Conservation (phyloP, 805 yeast genomes). For the Yarrowia phangngaensis region DNA sequence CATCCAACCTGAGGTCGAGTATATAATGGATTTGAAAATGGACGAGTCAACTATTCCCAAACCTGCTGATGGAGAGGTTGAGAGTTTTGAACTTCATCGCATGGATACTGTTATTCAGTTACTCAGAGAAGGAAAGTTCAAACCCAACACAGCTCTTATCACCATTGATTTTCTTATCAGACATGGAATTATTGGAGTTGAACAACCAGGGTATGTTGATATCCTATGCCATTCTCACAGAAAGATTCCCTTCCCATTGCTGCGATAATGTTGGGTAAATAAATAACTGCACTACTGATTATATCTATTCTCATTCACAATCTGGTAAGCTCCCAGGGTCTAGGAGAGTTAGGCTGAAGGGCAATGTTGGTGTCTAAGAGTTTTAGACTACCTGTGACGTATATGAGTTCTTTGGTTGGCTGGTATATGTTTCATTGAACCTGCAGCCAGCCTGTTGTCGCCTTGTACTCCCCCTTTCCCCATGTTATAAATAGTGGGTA, state of each 20-base stretch:
- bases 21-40: constrained; percentile 67
- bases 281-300: no score
- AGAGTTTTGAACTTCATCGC: constrained; percentile 61
- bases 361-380: no score
- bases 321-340: no score
- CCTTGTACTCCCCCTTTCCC: no score
- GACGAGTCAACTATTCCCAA: constrained; percentile 47
- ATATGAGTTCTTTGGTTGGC: no score
- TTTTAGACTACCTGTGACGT: no score
- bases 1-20: constrained; percentile 89
- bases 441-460: no score
- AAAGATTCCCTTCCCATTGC: constrained; percentile 15
- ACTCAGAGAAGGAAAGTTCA: constrained; percentile 62
- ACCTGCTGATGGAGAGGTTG: constrained; percentile 73
- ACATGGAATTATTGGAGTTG: constrained; percentile 55
- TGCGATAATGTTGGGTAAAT: no score
- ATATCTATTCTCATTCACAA: no score
- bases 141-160: constrained; percentile 83
- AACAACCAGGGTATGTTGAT: constrained; percentile 8
- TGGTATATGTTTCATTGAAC: no score
- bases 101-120: constrained; percentile 53
- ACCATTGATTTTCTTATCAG: constrained; percentile 83
- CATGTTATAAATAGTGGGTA: no score
- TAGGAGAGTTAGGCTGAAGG: no score
- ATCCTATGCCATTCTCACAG: constrained; percentile 7